These are phyloP conservation scores for Davidsoniella eucalypti DNA, from an alignment of 2,329 filamentous ascomycete genomes.

Conservation along the genomic window DNA sequence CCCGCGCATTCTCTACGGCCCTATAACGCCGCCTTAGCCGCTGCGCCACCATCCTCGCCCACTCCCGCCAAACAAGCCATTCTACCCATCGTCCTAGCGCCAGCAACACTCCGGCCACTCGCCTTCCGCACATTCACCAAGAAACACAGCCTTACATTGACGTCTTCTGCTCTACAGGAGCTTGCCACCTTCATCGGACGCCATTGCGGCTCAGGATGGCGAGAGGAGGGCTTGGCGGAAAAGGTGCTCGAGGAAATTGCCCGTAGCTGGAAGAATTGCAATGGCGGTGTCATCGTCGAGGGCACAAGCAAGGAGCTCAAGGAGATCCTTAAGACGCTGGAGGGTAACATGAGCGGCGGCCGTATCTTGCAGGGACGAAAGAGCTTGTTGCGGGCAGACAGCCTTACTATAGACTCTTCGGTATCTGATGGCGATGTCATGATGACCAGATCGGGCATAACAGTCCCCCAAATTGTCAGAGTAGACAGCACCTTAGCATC, in stretches of 20 bases:
- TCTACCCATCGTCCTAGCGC: conserved; percentile 76
- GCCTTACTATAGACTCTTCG: conserved; percentile 38
- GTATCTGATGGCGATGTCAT: conserved; percentile 33
- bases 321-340: conserved; percentile 66
- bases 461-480: conserved; percentile 17
- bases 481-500: conserved; percentile 48
- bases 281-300: conserved; percentile 81
- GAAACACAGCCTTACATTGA: conserved; percentile 87
- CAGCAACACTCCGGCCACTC: conserved; percentile 69
- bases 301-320: conserved; percentile 61
- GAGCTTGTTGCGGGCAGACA: conserved; percentile 46
- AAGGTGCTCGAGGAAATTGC: conserved; percentile 84
- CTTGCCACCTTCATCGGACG: conserved; percentile 81
- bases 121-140: conserved; percentile 95
- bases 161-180: conserved; percentile 68
- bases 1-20: conserved; percentile 63
- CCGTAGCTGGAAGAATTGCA: conserved; percentile 77
- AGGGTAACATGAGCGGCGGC: conserved; percentile 81
- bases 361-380: conserved; percentile 38
- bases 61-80: conserved; percentile 31
- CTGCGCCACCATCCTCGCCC: conserved; percentile 15
- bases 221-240: conserved; percentile 86
- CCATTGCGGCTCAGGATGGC: conserved; percentile 90
- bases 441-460: conserved; percentile 37
- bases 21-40: conserved; percentile 38